Conservation (phyloP, 2,329 filamentous ascomycete species). For the Arachnopeziza araneosa region DNA sequence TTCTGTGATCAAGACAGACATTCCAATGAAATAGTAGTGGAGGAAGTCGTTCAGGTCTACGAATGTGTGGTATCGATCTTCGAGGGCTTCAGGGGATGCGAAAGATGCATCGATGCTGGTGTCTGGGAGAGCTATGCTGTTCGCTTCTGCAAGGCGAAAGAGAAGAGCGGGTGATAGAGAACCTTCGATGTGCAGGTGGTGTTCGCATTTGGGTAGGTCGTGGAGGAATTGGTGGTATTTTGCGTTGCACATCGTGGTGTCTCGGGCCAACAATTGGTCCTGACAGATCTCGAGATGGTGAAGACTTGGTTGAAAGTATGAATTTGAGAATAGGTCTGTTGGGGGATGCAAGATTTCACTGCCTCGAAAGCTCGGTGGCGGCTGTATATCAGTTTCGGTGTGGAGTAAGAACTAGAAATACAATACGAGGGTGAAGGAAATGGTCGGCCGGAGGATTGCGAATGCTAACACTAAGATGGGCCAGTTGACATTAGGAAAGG, state of each 20-base stretch:
- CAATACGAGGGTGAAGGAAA: neutral
- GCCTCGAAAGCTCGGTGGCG: no score
- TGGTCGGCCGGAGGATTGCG: neutral
- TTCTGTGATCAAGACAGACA: conserved; percentile 59
- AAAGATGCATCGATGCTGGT: conserved; percentile 57
- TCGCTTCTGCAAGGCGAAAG: conserved; percentile 62
- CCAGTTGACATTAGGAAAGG: neutral
- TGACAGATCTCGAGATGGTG: neutral
- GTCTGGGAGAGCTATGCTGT: conserved; percentile 55
- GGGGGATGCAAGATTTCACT: neutral
- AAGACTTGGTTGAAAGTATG: neutral
- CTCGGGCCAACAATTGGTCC: neutral
- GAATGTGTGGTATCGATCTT: conserved; percentile 60
- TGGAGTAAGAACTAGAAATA: neutral
- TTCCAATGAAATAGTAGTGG: conserved; percentile 71
- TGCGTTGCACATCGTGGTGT: conserved; percentile 8
- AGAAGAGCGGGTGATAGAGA: conserved; percentile 65
- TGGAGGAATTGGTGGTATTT: conserved; percentile 43
- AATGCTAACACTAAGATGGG: neutral
- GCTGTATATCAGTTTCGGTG: neutral
- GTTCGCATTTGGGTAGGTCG: conserved; percentile 72
- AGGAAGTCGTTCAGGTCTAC: conserved; percentile 72
- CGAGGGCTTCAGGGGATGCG: conserved; percentile 51
- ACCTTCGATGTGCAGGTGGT: conserved; percentile 76
- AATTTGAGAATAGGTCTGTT: neutral